A percentile compares a stretch with the other conserved stretches of the same genome.
These are phyloP conservation scores for Raffaelea deltoideospora DNA, from an alignment of 2,329 filamentous ascomycete genomes.

Conservation along the genomic window DNA sequence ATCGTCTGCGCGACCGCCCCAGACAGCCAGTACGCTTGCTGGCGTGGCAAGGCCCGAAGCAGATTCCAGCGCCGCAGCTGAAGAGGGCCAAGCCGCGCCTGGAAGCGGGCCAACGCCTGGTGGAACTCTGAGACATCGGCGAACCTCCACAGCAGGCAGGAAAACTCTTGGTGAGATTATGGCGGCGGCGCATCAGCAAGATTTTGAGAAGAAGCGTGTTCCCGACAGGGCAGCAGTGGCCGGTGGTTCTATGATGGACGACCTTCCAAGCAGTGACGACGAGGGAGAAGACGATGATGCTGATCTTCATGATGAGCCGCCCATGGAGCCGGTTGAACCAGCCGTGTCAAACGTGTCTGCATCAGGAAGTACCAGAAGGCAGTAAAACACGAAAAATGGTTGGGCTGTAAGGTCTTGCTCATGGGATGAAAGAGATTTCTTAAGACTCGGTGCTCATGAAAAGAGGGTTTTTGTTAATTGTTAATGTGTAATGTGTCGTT, in stretches of 20 bases:
- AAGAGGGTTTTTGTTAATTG: too few relatives aligned
- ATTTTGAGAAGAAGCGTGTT: constrained; percentile 68
- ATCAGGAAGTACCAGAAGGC: too few relatives aligned
- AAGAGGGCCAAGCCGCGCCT: constrained; percentile 9
- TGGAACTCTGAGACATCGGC: constrained; percentile 15
- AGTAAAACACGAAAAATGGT: too few relatives aligned
- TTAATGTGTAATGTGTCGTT: too few relatives aligned
- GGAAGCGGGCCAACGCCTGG: constrained; percentile 4
- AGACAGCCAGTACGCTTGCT: neutral
- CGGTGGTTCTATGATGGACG: neutral
- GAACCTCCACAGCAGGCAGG: constrained; percentile 17
- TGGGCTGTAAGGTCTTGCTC: too few relatives aligned
- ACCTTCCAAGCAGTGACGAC: constrained; percentile 7
- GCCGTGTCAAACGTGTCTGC: too few relatives aligned
- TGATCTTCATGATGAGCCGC: neutral
- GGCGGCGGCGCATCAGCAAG: constrained; percentile 72
- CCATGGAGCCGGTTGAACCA: too few relatives aligned
- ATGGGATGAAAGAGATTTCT: too few relatives aligned
- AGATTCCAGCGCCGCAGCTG: neutral
- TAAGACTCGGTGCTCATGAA: too few relatives aligned
- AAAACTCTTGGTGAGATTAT: constrained; percentile 42
- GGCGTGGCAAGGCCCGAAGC: neutral
- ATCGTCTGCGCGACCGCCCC: neutral
- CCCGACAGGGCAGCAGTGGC: constrained; percentile 9
- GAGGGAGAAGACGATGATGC: neutral